phyloP scores from a whole-genome alignment of 345 rosid species.

The Populus pruinosa region DNA sequence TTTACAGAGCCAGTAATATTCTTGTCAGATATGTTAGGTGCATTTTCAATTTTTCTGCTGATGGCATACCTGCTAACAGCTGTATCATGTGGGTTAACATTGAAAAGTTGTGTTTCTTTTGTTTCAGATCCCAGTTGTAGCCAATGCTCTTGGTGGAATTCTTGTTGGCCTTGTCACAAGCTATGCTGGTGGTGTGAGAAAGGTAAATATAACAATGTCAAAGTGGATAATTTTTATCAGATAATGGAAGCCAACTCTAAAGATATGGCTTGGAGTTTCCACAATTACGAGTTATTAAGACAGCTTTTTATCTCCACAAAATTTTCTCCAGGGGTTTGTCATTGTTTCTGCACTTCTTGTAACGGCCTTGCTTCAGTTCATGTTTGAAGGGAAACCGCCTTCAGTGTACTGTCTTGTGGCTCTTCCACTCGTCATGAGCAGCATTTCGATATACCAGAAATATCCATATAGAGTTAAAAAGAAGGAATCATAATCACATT shows the following conservation, averaged over 20 bases:
- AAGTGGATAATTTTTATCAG: not conserved
- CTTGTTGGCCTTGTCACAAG: constrained; percentile 95
- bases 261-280: not conserved
- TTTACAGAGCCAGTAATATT: not conserved
- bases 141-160: constrained; percentile 89
- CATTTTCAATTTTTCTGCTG: not conserved
- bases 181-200: constrained; percentile 94
- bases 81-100: not conserved
- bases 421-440: constrained; percentile 75
- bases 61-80: not conserved
- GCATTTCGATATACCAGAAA: constrained; percentile 87
- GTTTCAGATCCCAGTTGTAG: constrained; percentile 70
- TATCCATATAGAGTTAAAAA: constrained; percentile 62
- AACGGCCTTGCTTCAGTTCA: constrained; percentile 82
- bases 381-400: constrained; percentile 90
- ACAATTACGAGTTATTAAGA: not conserved
- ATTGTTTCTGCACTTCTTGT: constrained; percentile 92
- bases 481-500: constrained; percentile 58
- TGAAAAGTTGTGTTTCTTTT: not conserved
- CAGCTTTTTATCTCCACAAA: not conserved
- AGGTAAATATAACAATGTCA: constrained; percentile 43
- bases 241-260: not conserved
- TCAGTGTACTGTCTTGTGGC: constrained; percentile 67
- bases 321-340: constrained; percentile 73
- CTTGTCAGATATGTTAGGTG: not conserved